phyloP scores from a whole-genome alignment of 1,139 yeast genomes.

The Pneumocystis carinii region DNA sequence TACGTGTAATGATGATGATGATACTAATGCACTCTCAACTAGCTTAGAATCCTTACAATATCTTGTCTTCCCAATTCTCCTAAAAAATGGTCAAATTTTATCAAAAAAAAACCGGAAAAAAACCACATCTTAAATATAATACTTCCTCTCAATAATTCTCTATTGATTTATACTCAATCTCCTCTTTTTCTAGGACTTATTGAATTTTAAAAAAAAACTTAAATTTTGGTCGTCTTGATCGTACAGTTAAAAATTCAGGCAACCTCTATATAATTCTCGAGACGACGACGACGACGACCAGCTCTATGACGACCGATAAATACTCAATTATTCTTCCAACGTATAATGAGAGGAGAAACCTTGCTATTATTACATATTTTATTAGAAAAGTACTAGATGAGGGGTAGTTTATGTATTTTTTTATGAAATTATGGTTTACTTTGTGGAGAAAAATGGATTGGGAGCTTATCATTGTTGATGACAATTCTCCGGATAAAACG shows the following conservation, averaged over 20 bases:
- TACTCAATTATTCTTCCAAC: slow-evolving; percentile 70
- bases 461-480: slow-evolving; percentile 72
- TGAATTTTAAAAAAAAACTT: background rate
- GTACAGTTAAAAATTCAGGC: background rate
- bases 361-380: slow-evolving; percentile 60
- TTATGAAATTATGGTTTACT: background rate
- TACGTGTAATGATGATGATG: background rate
- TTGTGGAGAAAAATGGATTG: slow-evolving; percentile 37
- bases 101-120: background rate
- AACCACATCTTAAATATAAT: background rate
- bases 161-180: background rate
- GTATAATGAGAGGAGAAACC: slow-evolving; percentile 56
- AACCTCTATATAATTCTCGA: too few relatives aligned
- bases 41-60: background rate
- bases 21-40: background rate
- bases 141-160: background rate
- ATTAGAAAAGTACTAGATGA: slow-evolving; percentile 55
- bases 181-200: background rate
- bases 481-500: slow-evolving; percentile 72
- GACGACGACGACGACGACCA: too few relatives aligned
- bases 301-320: slow-evolving; percentile 33
- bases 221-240: background rate
- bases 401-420: slow-evolving; percentile 21
- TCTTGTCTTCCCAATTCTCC: background rate
- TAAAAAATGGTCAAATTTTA: background rate